Conservation (phyloP, 192 early-diverging fungal species). For the Coemansia reversa region DNA sequence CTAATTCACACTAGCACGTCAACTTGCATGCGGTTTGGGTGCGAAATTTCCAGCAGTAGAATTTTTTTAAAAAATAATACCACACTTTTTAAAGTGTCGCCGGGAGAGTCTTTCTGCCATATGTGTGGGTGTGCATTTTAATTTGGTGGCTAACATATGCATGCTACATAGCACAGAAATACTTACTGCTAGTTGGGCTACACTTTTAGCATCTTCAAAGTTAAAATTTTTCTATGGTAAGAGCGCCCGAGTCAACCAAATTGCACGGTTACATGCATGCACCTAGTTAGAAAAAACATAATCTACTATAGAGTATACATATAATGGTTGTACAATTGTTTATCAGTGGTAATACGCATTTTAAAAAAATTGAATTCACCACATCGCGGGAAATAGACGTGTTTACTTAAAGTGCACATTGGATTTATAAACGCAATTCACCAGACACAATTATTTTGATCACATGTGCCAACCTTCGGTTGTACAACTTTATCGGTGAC, state of each 20-base stretch:
- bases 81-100: background rate
- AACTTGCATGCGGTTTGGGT: background rate
- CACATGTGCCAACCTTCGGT: background rate
- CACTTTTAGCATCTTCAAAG: background rate
- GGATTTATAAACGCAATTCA: background rate
- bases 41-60: background rate
- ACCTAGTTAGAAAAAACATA: background rate
- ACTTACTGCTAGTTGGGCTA: background rate
- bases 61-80: background rate
- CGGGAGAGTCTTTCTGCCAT: background rate
- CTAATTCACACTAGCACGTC: background rate
- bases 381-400: background rate
- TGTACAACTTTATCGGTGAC: background rate
- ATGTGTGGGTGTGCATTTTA: background rate
- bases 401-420: background rate
- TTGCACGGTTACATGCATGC: background rate
- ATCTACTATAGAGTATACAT: background rate
- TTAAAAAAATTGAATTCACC: background rate
- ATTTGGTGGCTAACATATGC: background rate
- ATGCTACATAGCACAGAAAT: background rate
- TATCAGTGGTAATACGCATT: background rate
- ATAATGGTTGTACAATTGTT: background rate
- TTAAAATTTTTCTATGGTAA: background rate
- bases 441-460: background rate
- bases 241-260: background rate